These are phyloP conservation scores for Mikania micrantha DNA, from an alignment of 129 eudicot species.

Conservation along the genomic window DNA sequence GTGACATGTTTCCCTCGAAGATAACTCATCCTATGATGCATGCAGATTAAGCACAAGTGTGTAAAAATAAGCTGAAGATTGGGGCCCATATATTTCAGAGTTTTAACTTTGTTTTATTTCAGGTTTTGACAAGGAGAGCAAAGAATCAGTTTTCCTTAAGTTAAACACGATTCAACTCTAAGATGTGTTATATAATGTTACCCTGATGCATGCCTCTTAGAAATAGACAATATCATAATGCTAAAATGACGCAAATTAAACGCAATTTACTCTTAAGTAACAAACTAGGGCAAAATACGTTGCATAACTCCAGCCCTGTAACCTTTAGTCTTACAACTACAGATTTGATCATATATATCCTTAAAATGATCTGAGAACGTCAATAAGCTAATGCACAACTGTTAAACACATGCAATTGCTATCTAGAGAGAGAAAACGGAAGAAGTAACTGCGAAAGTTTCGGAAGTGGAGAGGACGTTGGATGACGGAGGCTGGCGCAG, in stretches of 20 bases:
- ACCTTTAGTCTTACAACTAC: neutral
- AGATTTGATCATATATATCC: neutral
- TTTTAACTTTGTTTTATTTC: too few species aligned
- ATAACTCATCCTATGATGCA: neutral
- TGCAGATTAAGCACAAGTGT: too few species aligned
- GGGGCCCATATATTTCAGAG: too few species aligned
- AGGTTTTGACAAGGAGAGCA: too few species aligned
- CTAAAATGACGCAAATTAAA: neutral
- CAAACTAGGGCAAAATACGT: neutral
- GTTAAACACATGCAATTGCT: neutral
- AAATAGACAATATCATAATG: neutral
- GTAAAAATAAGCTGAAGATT: too few species aligned
- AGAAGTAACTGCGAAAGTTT: conserved; percentile 60
- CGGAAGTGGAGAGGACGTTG: conserved; percentile 79
- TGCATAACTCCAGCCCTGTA: neutral
- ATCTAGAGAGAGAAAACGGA: conserved; percentile 3
- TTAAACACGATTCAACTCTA: too few species aligned
- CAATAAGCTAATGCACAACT: neutral
- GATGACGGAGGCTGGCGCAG: conserved; percentile 91
- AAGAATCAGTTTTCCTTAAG: too few species aligned
- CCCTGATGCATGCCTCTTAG: neutral
- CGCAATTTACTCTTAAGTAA: neutral
- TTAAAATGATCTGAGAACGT: neutral
- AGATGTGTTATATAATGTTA: too few species aligned
- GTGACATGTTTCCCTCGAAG: neutral